Evolutionary conservation across 1,139 yeast genomes (phyloP).

Genomic region (Arxiozyma heterogenica): DNA sequence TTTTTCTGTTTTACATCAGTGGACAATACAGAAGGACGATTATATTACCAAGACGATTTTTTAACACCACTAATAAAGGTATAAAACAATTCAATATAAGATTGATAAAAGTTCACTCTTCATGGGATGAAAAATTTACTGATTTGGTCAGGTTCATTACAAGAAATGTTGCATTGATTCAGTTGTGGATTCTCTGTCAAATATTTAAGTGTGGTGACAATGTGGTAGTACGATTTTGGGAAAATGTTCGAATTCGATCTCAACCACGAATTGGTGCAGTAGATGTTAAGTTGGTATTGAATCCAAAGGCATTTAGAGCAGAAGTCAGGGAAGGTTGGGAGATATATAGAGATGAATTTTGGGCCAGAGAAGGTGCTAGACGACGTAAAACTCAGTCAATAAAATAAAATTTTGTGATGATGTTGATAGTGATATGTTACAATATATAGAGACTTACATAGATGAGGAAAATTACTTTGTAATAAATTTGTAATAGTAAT

Average conservation of each 20-base stretch:
- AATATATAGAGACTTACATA: no score
- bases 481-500: not conserved
- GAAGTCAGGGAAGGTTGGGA: conserved; percentile 95
- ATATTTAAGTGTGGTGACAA: conserved; percentile 12
- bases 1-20: conserved; percentile 70
- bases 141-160: conserved; percentile 35
- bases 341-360: conserved; percentile 81
- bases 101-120: conserved; percentile 58
- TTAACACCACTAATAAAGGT: conserved; percentile 78
- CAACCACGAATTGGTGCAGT: conserved; percentile 33
- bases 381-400: conserved; percentile 33
- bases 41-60: conserved; percentile 68
- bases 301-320: conserved; percentile 72
- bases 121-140: conserved; percentile 44
- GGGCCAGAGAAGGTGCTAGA: conserved; percentile 78
- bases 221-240: conserved; percentile 27
- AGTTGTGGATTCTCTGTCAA: conserved; percentile 14
- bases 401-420: not conserved
- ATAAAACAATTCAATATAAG: conserved; percentile 72
- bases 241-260: conserved; percentile 29
- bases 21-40: conserved; percentile 87
- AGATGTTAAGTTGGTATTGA: conserved; percentile 58
- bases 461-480: not conserved
- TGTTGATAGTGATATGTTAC: not conserved
- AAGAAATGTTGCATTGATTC: conserved; percentile 22